Evolutionary conservation across 345 rosid species (phyloP).

Genomic region (Murraya koenigii): DNA sequence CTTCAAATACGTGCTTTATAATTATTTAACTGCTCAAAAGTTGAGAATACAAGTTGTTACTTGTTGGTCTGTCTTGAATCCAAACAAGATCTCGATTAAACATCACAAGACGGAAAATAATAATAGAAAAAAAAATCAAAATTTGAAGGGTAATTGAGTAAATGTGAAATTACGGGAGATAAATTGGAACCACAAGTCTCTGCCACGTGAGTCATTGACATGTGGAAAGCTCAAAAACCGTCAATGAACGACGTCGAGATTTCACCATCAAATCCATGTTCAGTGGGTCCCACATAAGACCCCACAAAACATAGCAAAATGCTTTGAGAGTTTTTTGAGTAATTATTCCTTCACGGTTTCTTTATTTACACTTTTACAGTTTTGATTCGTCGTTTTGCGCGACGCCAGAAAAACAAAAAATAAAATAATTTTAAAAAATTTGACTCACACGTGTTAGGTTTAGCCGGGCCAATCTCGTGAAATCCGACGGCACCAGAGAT

Average conservation of each 20-base stretch:
- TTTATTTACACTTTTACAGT: slow-evolving; percentile 3
- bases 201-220: not conserved
- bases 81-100: too few species aligned
- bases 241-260: slow-evolving; percentile 11
- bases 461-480: slow-evolving; percentile 1
- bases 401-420: not conserved
- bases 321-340: not conserved
- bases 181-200: not conserved
- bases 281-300: slow-evolving; percentile 2
- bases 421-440: not conserved
- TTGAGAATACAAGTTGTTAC: too few species aligned
- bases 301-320: not conserved
- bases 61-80: too few species aligned
- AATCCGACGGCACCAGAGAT: slow-evolving; percentile 8
- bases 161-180: not conserved
- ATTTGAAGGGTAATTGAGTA: not conserved
- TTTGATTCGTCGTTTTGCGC: slow-evolving; percentile 20
- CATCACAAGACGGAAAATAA: too few species aligned
- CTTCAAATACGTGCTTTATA: too few species aligned
- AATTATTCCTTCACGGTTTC: slow-evolving; percentile 9
- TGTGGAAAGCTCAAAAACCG: not conserved
- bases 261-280: not conserved
- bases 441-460: not conserved
- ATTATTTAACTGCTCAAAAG: too few species aligned
- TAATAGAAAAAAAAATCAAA: not conserved